phyloP scores from a whole-genome alignment of 371 early-diverging fungal species.

The Mortierella sp. region DNA sequence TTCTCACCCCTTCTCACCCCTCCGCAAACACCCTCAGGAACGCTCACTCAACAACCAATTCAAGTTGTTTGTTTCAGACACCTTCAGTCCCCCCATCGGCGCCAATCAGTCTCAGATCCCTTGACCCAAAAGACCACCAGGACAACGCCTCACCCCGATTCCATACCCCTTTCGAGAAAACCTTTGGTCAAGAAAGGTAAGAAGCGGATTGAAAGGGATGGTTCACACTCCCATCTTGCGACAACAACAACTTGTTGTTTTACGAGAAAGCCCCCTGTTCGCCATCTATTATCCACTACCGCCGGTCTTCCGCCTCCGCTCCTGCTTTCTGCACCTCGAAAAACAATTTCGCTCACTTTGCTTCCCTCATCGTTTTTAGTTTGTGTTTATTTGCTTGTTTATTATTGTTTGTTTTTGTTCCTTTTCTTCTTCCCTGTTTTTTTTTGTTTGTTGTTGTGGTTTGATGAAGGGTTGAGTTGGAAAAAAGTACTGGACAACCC shows the following conservation, averaged over 20 bases:
- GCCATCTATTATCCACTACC: neutral
- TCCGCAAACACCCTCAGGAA: too few relatives aligned
- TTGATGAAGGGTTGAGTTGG: slow-evolving; percentile 6
- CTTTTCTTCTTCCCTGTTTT: neutral
- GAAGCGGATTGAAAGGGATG: neutral
- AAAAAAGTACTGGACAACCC: neutral
- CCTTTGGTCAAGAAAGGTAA: neutral
- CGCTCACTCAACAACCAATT: neutral
- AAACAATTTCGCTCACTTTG: neutral
- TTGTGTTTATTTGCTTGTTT: neutral
- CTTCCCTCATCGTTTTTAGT: neutral
- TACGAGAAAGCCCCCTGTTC: too few relatives aligned
- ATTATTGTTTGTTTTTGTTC: neutral
- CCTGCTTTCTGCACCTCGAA: neutral
- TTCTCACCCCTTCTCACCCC: neutral
- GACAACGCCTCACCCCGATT: too few relatives aligned
- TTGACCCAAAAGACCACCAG: neutral
- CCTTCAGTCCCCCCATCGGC: neutral
- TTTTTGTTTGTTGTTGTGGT: neutral
- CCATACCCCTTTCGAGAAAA: neutral
- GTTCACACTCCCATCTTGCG: neutral
- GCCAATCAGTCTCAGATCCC: slow-evolving; percentile 2
- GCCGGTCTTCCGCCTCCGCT: neutral
- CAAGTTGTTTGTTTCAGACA: neutral
- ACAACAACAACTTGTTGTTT: neutral